Evolutionary conservation across 768 basidiomycete species (phyloP).

Genomic region (Russula sp.): DNA sequence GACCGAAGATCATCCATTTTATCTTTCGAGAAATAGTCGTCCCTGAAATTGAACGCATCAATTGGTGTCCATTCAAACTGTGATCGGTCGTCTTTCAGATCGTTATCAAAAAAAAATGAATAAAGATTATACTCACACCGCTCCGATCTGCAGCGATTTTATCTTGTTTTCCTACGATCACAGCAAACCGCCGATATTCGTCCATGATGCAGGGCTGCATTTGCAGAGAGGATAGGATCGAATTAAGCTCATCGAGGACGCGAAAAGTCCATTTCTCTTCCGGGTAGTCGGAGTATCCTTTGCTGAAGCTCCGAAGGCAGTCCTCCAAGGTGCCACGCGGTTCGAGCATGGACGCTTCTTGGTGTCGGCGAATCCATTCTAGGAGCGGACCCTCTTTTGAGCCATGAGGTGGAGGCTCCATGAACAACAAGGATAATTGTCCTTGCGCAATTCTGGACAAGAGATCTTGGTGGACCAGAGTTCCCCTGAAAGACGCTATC

Average conservation of each 20-base stretch:
- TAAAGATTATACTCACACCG: constrained; percentile 41
- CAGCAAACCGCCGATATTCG: constrained; percentile 58
- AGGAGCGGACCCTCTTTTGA: neutral
- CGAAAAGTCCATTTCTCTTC: constrained; percentile 32
- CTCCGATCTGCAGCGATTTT: constrained; percentile 30
- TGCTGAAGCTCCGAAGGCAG: constrained; percentile 39
- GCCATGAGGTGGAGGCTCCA: constrained; percentile 41
- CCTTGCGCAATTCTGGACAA: constrained; percentile 52
- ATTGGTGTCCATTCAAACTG: constrained; percentile 53
- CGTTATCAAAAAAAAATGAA: constrained; percentile 7
- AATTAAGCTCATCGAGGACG: constrained; percentile 42
- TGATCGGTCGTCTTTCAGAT: constrained; percentile 3
- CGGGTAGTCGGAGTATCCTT: constrained; percentile 34
- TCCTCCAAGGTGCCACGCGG: constrained; percentile 40
- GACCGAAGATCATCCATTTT: constrained; percentile 15
- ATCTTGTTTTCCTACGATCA: constrained; percentile 40
- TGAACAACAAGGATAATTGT: constrained; percentile 42
- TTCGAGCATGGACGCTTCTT: constrained; percentile 23
- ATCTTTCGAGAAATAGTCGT: constrained; percentile 42
- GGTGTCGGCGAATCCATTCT: constrained; percentile 17
- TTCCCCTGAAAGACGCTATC: constrained; percentile 22
- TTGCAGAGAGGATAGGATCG: constrained; percentile 38
- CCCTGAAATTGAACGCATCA: constrained; percentile 49
- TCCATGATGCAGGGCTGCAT: constrained; percentile 57
- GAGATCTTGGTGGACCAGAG: constrained; percentile 27